These are phyloP conservation scores for Nemania sp. DNA, from an alignment of 2,329 filamentous ascomycete species.

Conservation along the genomic window DNA sequence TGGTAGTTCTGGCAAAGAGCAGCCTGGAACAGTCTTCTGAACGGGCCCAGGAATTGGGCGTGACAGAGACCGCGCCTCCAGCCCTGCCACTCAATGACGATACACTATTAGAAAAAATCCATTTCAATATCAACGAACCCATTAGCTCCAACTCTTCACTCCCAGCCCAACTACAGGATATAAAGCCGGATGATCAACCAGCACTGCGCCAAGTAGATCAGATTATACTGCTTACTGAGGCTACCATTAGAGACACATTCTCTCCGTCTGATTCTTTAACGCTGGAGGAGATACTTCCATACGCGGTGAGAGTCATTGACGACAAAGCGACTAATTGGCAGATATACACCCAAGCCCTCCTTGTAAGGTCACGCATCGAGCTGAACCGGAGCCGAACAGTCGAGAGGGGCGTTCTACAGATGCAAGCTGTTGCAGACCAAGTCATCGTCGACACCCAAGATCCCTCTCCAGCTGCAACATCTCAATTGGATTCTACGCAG, in stretches of 20 bases:
- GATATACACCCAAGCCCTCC: slow-evolving; percentile 89
- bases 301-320: slow-evolving; percentile 82
- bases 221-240: slow-evolving; percentile 85
- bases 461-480: slow-evolving; percentile 33
- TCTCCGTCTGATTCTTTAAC: slow-evolving; percentile 84
- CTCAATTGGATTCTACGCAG: slow-evolving; percentile 32
- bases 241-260: slow-evolving; percentile 84
- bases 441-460: slow-evolving; percentile 78
- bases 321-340: slow-evolving; percentile 97
- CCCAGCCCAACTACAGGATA: slow-evolving; percentile 61
- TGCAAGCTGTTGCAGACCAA: slow-evolving; percentile 95
- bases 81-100: slow-evolving; percentile 86
- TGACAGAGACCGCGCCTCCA: slow-evolving; percentile 55
- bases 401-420: slow-evolving; percentile 86
- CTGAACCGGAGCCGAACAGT: slow-evolving; percentile 83
- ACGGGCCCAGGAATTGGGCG: slow-evolving; percentile 30
- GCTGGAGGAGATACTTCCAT: slow-evolving; percentile 90
- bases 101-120: slow-evolving; percentile 85
- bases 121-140: slow-evolving; percentile 65
- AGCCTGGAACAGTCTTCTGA: slow-evolving; percentile 54
- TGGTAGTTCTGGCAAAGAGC: slow-evolving; percentile 89
- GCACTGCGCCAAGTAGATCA: slow-evolving; percentile 83
- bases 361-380: slow-evolving; percentile 89
- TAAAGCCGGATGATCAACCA: slow-evolving; percentile 82
- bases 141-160: slow-evolving; percentile 48